Conservation (phyloP, 2,329 filamentous ascomycete species). For the Penicillium psychrosexuale region DNA sequence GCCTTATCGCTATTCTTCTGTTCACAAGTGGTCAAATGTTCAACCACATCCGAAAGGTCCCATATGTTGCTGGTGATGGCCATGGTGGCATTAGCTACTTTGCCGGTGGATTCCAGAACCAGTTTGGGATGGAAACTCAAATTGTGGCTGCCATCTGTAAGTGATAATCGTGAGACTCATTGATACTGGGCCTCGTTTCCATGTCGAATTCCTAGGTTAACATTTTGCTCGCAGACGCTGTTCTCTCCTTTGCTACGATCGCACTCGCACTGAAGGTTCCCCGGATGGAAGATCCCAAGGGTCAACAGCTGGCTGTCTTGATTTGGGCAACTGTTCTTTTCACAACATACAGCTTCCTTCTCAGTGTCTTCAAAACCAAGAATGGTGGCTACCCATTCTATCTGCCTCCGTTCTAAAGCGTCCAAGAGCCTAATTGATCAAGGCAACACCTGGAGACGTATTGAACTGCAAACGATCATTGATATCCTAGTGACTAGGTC, state of each 20-base stretch:
- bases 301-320: conserved; percentile 77
- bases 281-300: conserved; percentile 71
- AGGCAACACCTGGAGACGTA: background rate
- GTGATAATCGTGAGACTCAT: conserved; percentile 38
- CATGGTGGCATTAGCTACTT: conserved; percentile 87
- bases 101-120: conserved; percentile 85
- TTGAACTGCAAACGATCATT: background rate
- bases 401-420: conserved; percentile 78
- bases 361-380: conserved; percentile 92
- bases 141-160: conserved; percentile 91
- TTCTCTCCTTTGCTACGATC: conserved; percentile 86
- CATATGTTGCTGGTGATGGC: conserved; percentile 83
- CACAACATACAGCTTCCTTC: conserved; percentile 85
- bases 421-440: conserved; percentile 53
- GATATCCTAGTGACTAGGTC: background rate
- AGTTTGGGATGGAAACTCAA: conserved; percentile 92
- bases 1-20: conserved; percentile 81
- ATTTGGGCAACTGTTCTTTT: conserved; percentile 75
- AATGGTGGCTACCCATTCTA: conserved; percentile 93
- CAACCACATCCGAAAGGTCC: conserved; percentile 95
- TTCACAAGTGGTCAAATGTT: conserved; percentile 99
- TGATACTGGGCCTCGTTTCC: background rate
- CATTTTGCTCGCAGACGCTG: conserved; percentile 55
- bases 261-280: conserved; percentile 89
- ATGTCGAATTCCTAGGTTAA: conserved; percentile 12